Conservation (phyloP, 352 stramenopile species). For the Phytophthora cryptogea region DNA sequence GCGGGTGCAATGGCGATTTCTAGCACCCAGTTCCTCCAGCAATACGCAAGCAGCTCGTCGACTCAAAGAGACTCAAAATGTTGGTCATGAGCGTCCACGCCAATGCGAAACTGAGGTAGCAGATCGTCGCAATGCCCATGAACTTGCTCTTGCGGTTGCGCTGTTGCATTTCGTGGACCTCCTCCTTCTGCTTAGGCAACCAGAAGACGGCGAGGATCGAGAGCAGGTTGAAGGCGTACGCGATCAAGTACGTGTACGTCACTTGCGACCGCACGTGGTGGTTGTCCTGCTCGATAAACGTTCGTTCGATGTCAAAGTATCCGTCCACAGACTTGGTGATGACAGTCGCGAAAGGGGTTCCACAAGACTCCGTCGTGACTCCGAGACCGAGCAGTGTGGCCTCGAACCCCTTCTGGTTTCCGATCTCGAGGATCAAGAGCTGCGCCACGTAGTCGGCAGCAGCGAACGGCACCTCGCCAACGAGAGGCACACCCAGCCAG, state of each 20-base stretch:
- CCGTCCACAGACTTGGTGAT: conserved; percentile 47
- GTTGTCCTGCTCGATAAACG: conserved; percentile 36
- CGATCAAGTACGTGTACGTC: conserved; percentile 52
- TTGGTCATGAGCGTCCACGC: conserved; percentile 57
- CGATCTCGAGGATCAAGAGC: conserved; percentile 51
- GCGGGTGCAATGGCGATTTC: background rate
- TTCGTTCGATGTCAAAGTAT: conserved; percentile 39
- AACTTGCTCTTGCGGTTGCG: conserved; percentile 37
- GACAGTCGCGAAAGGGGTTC: conserved; percentile 43
- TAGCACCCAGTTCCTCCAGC: conserved; percentile 41
- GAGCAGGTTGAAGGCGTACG: conserved; percentile 49
- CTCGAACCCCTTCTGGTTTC: conserved; percentile 40
- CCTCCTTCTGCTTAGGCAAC: conserved; percentile 51
- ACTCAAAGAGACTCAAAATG: conserved; percentile 46
- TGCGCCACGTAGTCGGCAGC: conserved; percentile 35
- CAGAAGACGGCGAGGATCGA: conserved; percentile 45
- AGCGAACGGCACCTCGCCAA: conserved; percentile 42
- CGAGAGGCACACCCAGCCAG: conserved; percentile 50
- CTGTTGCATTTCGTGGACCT: conserved; percentile 44
- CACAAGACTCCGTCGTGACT: conserved; percentile 35
- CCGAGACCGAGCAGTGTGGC: conserved; percentile 46
- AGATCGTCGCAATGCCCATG: conserved; percentile 27
- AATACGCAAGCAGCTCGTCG: conserved; percentile 47
- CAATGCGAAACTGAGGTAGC: conserved; percentile 39
- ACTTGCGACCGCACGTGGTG: conserved; percentile 41